Evolutionary conservation across 768 basidiomycete species (phyloP).

Genomic region (Kwoniella bestiolae): DNA sequence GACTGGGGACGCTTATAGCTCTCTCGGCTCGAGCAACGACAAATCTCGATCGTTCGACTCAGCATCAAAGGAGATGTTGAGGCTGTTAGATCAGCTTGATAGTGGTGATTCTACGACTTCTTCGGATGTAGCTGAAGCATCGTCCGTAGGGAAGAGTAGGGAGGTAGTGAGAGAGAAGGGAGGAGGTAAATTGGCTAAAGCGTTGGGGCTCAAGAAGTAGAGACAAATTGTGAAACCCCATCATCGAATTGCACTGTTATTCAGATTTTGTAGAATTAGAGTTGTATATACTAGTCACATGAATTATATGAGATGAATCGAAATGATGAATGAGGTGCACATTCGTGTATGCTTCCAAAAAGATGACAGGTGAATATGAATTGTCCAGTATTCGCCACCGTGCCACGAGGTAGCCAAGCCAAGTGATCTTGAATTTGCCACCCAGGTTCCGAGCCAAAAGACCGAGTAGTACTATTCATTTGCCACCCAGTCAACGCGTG

Average conservation of each 20-base stretch:
- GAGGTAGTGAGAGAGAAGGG: background rate
- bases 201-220: background rate
- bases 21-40: background rate
- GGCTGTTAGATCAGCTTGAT: conserved; percentile 33
- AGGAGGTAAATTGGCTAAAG: conserved; percentile 7
- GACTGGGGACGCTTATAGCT: conserved; percentile 56
- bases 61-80: conserved; percentile 19
- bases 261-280: too few relatives aligned
- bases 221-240: too few relatives aligned
- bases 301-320: too few relatives aligned
- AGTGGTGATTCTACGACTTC: background rate
- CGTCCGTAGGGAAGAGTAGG: background rate
- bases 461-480: conserved; percentile 1
- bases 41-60: conserved; percentile 17
- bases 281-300: background rate
- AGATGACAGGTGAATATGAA: conserved; percentile 1
- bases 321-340: too few relatives aligned
- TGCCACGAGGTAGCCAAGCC: conserved; percentile 18
- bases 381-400: conserved; percentile 8
- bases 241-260: too few relatives aligned
- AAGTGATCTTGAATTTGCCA: conserved; percentile 13
- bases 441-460: conserved; percentile 3
- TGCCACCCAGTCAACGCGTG: conserved; percentile 6
- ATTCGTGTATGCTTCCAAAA: background rate
- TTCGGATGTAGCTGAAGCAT: background rate